phyloP scores from a whole-genome alignment of 106 monocot genomes.

The Phalaenopsis equestris region DNA sequence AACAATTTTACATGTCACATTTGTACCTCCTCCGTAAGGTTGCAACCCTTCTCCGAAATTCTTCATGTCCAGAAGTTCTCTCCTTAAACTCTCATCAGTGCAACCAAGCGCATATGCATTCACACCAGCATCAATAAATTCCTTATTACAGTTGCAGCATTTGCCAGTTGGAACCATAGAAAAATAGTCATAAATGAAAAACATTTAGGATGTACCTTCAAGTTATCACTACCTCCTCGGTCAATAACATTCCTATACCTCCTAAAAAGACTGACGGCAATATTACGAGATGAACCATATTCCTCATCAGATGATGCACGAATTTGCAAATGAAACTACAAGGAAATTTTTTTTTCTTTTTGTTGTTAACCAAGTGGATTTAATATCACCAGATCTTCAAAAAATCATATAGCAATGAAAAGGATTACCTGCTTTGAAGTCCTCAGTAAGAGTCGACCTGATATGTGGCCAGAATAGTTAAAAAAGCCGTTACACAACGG shows the following conservation, averaged over 20 bases:
- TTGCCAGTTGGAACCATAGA: neutral
- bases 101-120: constrained; percentile 92
- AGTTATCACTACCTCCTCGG: constrained; percentile 48
- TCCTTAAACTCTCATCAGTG: constrained; percentile 84
- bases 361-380: neutral
- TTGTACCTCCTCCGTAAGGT: constrained; percentile 46
- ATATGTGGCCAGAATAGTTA: neutral
- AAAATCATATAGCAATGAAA: neutral
- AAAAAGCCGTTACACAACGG: constrained; percentile 7
- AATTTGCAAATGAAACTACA: constrained; percentile 20
- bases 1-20: constrained; percentile 61
- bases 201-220: constrained; percentile 43
- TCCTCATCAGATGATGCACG: constrained; percentile 77
- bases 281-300: constrained; percentile 21
- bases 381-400: neutral
- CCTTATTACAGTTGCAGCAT: constrained; percentile 19
- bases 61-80: constrained; percentile 61
- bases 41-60: constrained; percentile 59
- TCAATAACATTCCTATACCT: constrained; percentile 74
- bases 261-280: constrained; percentile 15
- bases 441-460: constrained; percentile 13
- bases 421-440: constrained; percentile 17
- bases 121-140: constrained; percentile 80
- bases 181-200: neutral
- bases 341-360: neutral